Base-by-base conservation (phyloP, 108 stramenopile genomes). In the Cyclotella baltica region DNA sequence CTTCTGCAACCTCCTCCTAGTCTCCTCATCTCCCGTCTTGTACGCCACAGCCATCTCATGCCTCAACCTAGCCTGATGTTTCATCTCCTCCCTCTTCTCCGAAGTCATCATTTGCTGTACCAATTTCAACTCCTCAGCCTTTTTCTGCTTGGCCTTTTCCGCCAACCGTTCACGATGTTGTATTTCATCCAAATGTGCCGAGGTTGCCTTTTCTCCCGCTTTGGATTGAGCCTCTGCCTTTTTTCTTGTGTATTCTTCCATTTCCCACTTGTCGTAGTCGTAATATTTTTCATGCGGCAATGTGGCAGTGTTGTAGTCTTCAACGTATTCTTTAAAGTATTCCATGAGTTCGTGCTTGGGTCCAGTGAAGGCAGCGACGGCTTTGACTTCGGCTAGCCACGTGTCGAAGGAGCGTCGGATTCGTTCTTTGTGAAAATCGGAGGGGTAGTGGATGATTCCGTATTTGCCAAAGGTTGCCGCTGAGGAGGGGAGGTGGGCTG, bases 221-320 rank as follows among this genome's bases (percentile, higher is more conserved):
- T 68, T 47, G 33, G 51, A 33, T 22, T 75, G 37, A 35, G 83
- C 81, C 65, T 88, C 85, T 62, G 79, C 64, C 73, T 91, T 87
- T 69, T 76, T 83, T 18, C 82, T 59, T 62, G 87, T 66, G 67
- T 97, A 97, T 70, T 98, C 95, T 22, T 91, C 91, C 92, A 94
- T 93, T 85, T 98, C 98, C 97, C 97, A 98, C 76, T 93, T 88
- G 56, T 97, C 96, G 67, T 96, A 97, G 75, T 98, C 85, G 79
- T 97, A 96, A 85, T 95, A 98, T 62, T 98, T 98, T 0, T 85
- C 85, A 66, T 98, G 96, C 0, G 97, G 96, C 30, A 98, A 57
- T 10, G 98, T 98, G 25, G 93, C 95, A 3, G 98, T 98, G 78
- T 98, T 98, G 92, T 86, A 98, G 76, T 98, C 98, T 83, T 98